These are phyloP conservation scores for Trichosporon coremiiforme DNA, from an alignment of 1,284 basidiomycete species.

Conservation along the genomic window DNA sequence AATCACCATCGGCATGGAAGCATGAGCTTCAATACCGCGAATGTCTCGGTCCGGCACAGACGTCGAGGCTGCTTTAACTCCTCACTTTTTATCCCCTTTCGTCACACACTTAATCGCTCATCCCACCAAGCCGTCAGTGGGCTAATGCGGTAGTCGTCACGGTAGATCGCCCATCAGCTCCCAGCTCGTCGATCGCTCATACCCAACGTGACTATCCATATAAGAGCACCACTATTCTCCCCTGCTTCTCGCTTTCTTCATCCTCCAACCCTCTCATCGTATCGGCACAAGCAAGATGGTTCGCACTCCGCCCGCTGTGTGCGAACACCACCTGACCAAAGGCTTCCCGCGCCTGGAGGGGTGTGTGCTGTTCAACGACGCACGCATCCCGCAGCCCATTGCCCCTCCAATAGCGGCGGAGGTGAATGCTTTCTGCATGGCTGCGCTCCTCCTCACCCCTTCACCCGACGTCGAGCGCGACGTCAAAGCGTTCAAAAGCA, in stretches of 20 bases:
- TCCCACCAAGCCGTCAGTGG: not conserved
- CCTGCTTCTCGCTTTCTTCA: not conserved
- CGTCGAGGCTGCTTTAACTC: not conserved
- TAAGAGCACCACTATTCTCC: not conserved
- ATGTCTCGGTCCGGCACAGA: not conserved
- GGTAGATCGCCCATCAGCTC: not conserved
- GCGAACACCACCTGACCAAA: not conserved
- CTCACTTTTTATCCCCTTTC: not conserved
- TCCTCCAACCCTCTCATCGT: not conserved
- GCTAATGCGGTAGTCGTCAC: not conserved
- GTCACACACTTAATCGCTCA: not conserved
- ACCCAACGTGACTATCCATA: not conserved
- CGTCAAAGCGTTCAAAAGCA: not conserved
- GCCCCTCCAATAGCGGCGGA: not conserved
- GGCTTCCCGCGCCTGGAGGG: not conserved
- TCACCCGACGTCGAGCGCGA: not conserved
- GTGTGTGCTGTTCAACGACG: not conserved
- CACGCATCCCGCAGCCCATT: not conserved
- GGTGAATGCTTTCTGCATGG: not conserved
- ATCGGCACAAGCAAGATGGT: not conserved
- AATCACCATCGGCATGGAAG: not conserved
- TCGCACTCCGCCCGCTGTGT: not conserved
- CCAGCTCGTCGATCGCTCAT: not conserved
- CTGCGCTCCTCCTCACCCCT: not conserved
- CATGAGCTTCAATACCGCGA: not conserved